Evolutionary conservation across 2,329 filamentous ascomycete species (phyloP).

Genomic region (Stachybotrys echinatus): DNA sequence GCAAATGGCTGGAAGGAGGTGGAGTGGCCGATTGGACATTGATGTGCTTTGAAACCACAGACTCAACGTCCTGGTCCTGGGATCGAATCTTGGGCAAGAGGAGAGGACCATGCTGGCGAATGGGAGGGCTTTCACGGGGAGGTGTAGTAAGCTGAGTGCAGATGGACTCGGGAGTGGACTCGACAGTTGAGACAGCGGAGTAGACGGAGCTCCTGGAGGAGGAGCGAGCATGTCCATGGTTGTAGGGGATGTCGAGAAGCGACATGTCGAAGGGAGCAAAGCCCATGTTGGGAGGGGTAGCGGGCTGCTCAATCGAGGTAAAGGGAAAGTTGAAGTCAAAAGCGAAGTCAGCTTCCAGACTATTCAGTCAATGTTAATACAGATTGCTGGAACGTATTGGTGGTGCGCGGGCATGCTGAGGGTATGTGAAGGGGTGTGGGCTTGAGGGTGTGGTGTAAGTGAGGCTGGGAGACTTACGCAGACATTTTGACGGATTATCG

Average conservation of each 20-base stretch:
- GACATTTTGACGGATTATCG: conserved; percentile 20
- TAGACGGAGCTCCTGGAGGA: conserved; percentile 63
- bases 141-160: conserved; percentile 67
- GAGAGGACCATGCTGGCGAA: conserved; percentile 72
- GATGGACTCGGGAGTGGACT: conserved; percentile 57
- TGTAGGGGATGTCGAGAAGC: conserved; percentile 50
- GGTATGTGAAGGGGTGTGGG: not conserved
- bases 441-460: not conserved
- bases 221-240: conserved; percentile 53
- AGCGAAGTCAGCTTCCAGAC: conserved; percentile 57
- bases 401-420: conserved; percentile 3
- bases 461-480: conserved; percentile 20
- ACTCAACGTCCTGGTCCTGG: conserved; percentile 73
- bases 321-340: conserved; percentile 55
- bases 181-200: conserved; percentile 49
- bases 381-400: conserved; percentile 12
- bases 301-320: conserved; percentile 23
- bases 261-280: conserved; percentile 49
- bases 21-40: conserved; percentile 8
- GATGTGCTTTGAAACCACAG: conserved; percentile 25
- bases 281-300: conserved; percentile 21
- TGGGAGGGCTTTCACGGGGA: conserved; percentile 58
- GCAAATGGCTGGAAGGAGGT: conserved; percentile 20
- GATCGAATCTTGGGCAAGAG: conserved; percentile 80
- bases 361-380: no score